These are phyloP conservation scores for Suhomyces choctaworum DNA, from an alignment of 1,139 yeast species.

Conservation along the genomic window DNA sequence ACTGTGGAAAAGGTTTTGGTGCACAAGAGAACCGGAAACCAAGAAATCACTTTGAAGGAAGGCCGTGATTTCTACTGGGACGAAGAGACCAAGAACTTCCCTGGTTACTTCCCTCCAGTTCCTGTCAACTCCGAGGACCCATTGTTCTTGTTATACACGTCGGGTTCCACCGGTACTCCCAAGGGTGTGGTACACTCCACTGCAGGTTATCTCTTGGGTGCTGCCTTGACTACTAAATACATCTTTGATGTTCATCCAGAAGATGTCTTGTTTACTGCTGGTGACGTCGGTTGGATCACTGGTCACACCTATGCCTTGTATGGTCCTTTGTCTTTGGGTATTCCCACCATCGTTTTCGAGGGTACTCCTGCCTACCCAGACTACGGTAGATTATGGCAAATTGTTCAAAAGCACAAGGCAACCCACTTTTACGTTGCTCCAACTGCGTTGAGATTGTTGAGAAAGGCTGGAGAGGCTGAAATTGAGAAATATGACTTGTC, in stretches of 20 bases:
- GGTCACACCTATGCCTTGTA: constrained; percentile 96
- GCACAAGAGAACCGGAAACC: constrained; percentile 79
- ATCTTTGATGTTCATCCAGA: constrained; percentile 88
- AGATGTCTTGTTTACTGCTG: constrained; percentile 92
- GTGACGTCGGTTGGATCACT: constrained; percentile 99
- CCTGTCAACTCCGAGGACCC: constrained; percentile 93
- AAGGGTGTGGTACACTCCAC: constrained; percentile 97
- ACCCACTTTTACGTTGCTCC: constrained; percentile 99
- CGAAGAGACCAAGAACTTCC: constrained; percentile 75
- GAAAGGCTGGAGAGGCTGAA: constrained; percentile 88
- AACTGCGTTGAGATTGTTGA: constrained; percentile 91
- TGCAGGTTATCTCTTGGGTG: constrained; percentile 92
- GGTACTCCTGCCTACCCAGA: constrained; percentile 98
- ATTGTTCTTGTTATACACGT: constrained; percentile 86
- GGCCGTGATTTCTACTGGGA: constrained; percentile 97
- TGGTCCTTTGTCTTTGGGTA: constrained; percentile 89
- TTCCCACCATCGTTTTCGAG: constrained; percentile 90
- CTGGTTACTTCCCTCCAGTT: constrained; percentile 84
- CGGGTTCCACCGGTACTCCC: constrained; percentile 98
- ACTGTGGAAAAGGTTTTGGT: constrained; percentile 81
- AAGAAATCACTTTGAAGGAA: constrained; percentile 61
- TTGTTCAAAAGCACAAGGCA: constrained; percentile 87
- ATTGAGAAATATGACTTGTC: constrained; percentile 83
- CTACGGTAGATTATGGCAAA: constrained; percentile 96
- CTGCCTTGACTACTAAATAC: constrained; percentile 90